These are phyloP conservation scores for Chlamydomonas incerta DNA, from an alignment of 139 green algal species.

Conservation along the genomic window DNA sequence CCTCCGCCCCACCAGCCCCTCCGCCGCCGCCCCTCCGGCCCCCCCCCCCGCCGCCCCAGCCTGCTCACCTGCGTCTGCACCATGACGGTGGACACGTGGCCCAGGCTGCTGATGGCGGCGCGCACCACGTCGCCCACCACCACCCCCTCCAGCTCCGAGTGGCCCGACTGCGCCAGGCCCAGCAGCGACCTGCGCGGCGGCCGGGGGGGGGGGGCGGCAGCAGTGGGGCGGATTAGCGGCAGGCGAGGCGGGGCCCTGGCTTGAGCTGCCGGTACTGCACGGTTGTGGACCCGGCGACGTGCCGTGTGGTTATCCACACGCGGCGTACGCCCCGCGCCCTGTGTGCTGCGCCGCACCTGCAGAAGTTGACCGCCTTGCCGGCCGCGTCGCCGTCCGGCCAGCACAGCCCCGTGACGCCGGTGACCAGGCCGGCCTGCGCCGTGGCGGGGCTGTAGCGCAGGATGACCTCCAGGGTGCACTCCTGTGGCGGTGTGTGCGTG, in stretches of 20 bases:
- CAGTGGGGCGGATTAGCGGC: too few relatives aligned
- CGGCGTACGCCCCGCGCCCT: too few relatives aligned
- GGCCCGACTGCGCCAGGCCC: constrained; percentile 39
- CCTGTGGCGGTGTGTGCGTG: not conserved
- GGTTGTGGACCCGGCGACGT: too few relatives aligned
- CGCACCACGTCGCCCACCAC: constrained; percentile 52
- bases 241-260: too few relatives aligned
- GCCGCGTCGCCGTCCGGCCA: constrained; percentile 79
- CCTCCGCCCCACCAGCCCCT: not conserved
- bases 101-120: constrained; percentile 38
- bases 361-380: constrained; percentile 60
- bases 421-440: constrained; percentile 60
- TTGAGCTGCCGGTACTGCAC: too few relatives aligned
- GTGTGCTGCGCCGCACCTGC: too few relatives aligned
- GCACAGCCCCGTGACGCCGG: constrained; percentile 69
- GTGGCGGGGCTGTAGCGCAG: constrained; percentile 47
- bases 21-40: not conserved
- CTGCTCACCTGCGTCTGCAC: constrained; percentile 65
- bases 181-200: constrained; percentile 33
- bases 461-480: constrained; percentile 67
- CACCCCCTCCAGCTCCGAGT: constrained; percentile 56
- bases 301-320: too few relatives aligned
- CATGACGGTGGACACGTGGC: constrained; percentile 40
- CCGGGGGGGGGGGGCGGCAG: not conserved
- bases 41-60: too few relatives aligned